Conservation (phyloP, 2,329 filamentous ascomycete species). For the Penicillium sp. region DNA sequence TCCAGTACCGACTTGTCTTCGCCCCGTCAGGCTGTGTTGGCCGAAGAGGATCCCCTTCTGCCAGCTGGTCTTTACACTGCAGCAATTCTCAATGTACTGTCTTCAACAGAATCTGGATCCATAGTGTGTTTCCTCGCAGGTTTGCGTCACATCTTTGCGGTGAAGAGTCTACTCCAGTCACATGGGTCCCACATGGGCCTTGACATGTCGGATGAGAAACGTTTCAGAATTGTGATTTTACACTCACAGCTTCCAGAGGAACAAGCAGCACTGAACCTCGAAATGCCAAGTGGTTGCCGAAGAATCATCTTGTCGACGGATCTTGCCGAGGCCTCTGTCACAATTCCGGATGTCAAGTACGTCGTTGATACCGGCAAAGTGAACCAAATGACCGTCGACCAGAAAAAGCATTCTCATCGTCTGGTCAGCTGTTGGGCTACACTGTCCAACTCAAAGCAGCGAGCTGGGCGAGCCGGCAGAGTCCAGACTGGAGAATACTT, state of each 20-base stretch:
- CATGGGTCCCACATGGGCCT: constrained; percentile 35
- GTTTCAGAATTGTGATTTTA: constrained; percentile 51
- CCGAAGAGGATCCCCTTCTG: constrained; percentile 43
- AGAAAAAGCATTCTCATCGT: constrained; percentile 41
- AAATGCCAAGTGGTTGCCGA: constrained; percentile 45
- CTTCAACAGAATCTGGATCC: constrained; percentile 48
- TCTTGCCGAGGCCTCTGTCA: constrained; percentile 57
- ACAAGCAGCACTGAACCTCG: constrained; percentile 49
- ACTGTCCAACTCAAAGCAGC: constrained; percentile 53
- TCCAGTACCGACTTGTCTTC: background rate
- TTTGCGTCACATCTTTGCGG: constrained; percentile 42
- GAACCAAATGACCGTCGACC: constrained; percentile 46
- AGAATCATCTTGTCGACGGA: constrained; percentile 57
- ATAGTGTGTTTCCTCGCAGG: constrained; percentile 57
- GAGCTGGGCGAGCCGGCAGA: constrained; percentile 56
- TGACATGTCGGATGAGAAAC: constrained; percentile 45
- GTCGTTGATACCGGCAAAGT: constrained; percentile 56
- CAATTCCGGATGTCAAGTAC: constrained; percentile 56
- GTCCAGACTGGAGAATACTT: constrained; percentile 56
- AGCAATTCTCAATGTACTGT: constrained; percentile 52
- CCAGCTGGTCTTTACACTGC: constrained; percentile 49
- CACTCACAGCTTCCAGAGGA: constrained; percentile 53
- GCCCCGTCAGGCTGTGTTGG: background rate
- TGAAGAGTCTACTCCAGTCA: constrained; percentile 35
- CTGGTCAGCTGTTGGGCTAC: constrained; percentile 52